Percentiles rank a stretch among this genome's conserved stretches.
Evolutionary conservation across 1,284 basidiomycete genomes (phyloP).

Genomic region (Cryptococcus amylolentus): DNA sequence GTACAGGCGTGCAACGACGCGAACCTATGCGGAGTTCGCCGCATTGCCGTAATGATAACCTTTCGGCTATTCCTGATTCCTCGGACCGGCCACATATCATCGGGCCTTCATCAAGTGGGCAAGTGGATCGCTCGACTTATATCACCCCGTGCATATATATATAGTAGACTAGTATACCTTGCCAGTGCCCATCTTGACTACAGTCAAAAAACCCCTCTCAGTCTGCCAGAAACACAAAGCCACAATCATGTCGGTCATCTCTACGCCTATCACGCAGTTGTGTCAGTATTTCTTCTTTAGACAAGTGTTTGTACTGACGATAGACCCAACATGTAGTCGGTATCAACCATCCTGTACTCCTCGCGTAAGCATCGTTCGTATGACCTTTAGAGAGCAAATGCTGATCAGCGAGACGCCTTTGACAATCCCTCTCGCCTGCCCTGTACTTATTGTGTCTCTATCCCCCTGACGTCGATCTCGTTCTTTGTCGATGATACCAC

Average conservation of each 20-base stretch:
- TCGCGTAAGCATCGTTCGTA: constrained; percentile 54
- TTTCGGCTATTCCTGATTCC: too few species aligned
- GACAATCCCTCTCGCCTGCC: background rate
- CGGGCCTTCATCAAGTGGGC: too few species aligned
- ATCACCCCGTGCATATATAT: background rate
- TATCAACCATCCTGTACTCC: constrained; percentile 79
- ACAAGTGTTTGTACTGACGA: background rate
- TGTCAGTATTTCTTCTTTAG: constrained; percentile 43
- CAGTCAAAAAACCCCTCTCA: background rate
- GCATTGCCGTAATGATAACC: too few species aligned
- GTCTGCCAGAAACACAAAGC: background rate
- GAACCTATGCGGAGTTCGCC: too few species aligned
- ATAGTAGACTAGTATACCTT: background rate
- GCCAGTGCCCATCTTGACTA: background rate
- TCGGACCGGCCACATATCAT: too few species aligned
- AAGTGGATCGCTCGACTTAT: too few species aligned
- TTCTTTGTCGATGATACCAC: background rate
- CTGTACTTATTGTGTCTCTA: background rate
- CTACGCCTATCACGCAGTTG: constrained; percentile 72
- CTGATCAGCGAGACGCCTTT: background rate
- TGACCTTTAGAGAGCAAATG: too few species aligned
- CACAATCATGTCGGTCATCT: constrained; percentile 35
- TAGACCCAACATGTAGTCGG: constrained; percentile 52
- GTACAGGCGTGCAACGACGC: too few species aligned
- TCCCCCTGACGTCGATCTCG: background rate